Conservation (phyloP, 371 early-diverging fungal genomes). For the Nematocida sp. region DNA sequence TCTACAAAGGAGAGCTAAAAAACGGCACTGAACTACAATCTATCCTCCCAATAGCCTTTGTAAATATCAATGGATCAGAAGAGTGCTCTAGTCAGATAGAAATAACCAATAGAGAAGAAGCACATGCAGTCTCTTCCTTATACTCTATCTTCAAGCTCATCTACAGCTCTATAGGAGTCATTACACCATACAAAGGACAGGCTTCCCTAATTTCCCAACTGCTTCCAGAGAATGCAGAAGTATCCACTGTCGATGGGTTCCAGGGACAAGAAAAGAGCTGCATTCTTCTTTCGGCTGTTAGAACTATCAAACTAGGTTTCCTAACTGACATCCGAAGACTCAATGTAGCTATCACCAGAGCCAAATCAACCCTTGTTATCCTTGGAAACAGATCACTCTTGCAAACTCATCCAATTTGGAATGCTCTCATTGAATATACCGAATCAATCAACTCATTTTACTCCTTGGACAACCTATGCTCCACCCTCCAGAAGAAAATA, state of each 20-base stretch:
- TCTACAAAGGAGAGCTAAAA: slow-evolving; percentile 55
- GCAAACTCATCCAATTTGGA: slow-evolving; percentile 25
- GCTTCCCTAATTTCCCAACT: slow-evolving; percentile 73
- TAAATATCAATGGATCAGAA: slow-evolving; percentile 49
- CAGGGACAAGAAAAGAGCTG: slow-evolving; percentile 90
- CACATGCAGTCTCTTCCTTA: background rate
- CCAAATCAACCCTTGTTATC: slow-evolving; percentile 76
- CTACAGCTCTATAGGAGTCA: slow-evolving; percentile 74
- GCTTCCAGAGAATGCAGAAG: slow-evolving; percentile 75
- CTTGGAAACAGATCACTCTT: slow-evolving; percentile 68
- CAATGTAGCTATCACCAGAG: slow-evolving; percentile 87
- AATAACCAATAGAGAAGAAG: slow-evolving; percentile 28
- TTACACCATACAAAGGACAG: slow-evolving; percentile 97
- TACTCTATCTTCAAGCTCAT: background rate
- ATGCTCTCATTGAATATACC: slow-evolving; percentile 3
- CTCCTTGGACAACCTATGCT: too few species aligned
- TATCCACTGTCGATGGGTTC: slow-evolving; percentile 92
- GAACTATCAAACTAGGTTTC: slow-evolving; percentile 81
- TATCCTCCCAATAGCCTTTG: slow-evolving; percentile 32
- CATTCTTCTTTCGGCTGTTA: slow-evolving; percentile 77
- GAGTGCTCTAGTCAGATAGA: slow-evolving; percentile 10
- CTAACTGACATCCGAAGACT: slow-evolving; percentile 76
- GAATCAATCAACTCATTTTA: too few species aligned
- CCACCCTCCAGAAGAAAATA: too few species aligned
- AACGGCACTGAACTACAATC: background rate